These are phyloP conservation scores for Acacia pycnantha DNA, from an alignment of 331 rosid species.

Conservation along the genomic window DNA sequence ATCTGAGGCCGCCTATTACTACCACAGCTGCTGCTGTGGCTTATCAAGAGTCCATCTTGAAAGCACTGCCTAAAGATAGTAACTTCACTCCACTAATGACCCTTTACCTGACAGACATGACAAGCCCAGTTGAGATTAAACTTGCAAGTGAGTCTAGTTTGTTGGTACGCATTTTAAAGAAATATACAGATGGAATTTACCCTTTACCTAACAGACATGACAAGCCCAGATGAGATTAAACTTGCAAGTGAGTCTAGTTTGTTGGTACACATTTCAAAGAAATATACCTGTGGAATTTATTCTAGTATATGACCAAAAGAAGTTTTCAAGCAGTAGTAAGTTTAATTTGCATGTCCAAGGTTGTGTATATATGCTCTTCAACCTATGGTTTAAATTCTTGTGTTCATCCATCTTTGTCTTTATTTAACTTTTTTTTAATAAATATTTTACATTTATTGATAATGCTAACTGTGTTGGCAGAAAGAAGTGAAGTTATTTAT, in stretches of 20 bases:
- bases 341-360: slow-evolving; percentile 3
- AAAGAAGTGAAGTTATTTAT: slow-evolving; percentile 69
- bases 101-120: slow-evolving; percentile 79
- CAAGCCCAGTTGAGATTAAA: slow-evolving; percentile 71
- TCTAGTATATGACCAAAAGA: not conserved
- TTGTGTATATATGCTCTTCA: not conserved
- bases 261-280: not conserved
- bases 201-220: slow-evolving; percentile 78
- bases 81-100: slow-evolving; percentile 92
- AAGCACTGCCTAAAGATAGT: slow-evolving; percentile 60
- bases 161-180: not conserved
- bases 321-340: not conserved
- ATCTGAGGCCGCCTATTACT: slow-evolving; percentile 83
- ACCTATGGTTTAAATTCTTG: not conserved
- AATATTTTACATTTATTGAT: slow-evolving; percentile 6
- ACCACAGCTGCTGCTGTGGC: slow-evolving; percentile 66
- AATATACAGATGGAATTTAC: slow-evolving; percentile 28
- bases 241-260: slow-evolving; percentile 69
- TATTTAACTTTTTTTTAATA: not conserved
- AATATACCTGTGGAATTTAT: not conserved
- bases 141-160: slow-evolving; percentile 68
- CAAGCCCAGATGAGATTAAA: slow-evolving; percentile 71
- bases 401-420: not conserved
- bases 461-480: slow-evolving; percentile 43
- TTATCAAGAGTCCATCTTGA: slow-evolving; percentile 73